Evolutionary conservation across 140 eudicot species (phyloP).

Genomic region (Eryngium alpinum): DNA sequence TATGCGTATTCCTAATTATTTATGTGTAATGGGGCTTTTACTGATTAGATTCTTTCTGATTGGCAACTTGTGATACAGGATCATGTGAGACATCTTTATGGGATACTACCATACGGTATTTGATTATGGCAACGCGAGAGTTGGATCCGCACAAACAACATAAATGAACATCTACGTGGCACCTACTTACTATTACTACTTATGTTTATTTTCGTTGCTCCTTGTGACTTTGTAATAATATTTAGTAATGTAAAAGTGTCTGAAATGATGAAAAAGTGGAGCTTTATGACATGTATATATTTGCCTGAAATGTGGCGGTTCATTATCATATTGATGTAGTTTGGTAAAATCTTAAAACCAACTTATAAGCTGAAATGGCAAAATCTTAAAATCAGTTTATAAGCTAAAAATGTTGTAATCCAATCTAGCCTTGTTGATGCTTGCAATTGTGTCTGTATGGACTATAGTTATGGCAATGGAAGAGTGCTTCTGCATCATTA

Average conservation of each 20-base stretch:
- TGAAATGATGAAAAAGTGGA: not conserved
- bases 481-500: slow-evolving; percentile 11
- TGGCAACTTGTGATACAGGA: slow-evolving; percentile 38
- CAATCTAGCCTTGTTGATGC: not conserved
- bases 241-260: not conserved
- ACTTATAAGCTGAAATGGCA: no score
- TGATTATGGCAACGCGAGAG: slow-evolving; percentile 57
- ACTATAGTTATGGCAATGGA: not conserved
- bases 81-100: slow-evolving; percentile 83
- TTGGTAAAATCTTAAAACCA: no score
- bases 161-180: slow-evolving; percentile 15
- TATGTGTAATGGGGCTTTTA: not conserved
- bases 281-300: not conserved
- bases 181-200: not conserved
- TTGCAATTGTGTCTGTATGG: not conserved
- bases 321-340: not conserved
- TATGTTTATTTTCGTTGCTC: not conserved
- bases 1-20: not conserved
- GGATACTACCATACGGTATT: slow-evolving; percentile 80
- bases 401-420: no score
- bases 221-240: not conserved
- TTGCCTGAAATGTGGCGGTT: not conserved
- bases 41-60: not conserved
- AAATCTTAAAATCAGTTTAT: no score
- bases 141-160: slow-evolving; percentile 76